phyloP scores from a whole-genome alignment of 306 rosid species.

The Geum urbanum region DNA sequence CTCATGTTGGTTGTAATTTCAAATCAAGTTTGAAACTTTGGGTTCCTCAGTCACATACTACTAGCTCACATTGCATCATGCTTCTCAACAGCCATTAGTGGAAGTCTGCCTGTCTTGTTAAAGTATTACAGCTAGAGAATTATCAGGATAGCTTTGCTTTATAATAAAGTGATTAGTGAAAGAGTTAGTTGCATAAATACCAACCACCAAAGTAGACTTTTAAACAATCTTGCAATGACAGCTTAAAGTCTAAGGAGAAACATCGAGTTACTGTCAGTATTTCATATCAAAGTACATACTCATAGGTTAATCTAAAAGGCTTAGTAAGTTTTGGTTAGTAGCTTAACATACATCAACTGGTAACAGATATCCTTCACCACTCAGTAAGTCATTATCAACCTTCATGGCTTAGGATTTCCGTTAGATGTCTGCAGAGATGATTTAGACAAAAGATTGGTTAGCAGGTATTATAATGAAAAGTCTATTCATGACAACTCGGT shows the following conservation, averaged over 20 bases:
- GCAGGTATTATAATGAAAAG: not conserved
- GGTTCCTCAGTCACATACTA: not conserved
- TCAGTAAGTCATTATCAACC: not conserved
- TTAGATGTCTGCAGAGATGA: not conserved
- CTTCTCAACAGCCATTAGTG: not conserved
- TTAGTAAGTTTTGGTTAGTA: not conserved
- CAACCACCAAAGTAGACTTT: constrained; percentile 14
- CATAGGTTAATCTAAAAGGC: not conserved
- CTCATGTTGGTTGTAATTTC: not conserved
- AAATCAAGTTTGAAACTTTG: too few species aligned
- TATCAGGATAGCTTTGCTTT: not conserved
- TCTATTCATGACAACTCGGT: not conserved
- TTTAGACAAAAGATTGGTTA: not conserved
- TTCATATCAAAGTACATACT: not conserved
- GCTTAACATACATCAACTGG: not conserved
- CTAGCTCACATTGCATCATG: not conserved
- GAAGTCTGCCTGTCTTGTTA: not conserved
- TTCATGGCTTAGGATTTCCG: not conserved
- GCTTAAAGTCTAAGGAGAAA: not conserved
- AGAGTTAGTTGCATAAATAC: not conserved
- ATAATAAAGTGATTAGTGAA: not conserved
- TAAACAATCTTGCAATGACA: not conserved
- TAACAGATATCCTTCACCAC: not conserved
- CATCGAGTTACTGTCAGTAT: not conserved
- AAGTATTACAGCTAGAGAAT: not conserved